A percentile compares a stretch with the other conserved stretches of the same genome.
Evolutionary conservation across 73 alveolate genomes (phyloP).

Genomic region (Symbiodinium pilosum): DNA sequence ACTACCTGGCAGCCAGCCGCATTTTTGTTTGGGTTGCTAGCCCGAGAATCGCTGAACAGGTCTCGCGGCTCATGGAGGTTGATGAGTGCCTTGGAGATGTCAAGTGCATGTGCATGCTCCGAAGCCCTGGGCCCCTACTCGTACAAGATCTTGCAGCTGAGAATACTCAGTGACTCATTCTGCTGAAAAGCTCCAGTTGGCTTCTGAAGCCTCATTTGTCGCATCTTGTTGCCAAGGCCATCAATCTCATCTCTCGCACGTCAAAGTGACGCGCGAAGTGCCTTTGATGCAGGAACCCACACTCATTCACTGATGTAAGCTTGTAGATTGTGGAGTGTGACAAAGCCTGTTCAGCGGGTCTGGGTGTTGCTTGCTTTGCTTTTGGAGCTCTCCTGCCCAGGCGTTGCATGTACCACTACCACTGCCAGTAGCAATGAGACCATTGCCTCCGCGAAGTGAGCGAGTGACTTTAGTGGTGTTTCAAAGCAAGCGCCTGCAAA

Average conservation of each 20-base stretch:
- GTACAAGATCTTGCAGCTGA: background rate
- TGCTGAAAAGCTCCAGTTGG: background rate
- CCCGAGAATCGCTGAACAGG: too few relatives aligned
- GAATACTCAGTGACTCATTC: too few relatives aligned
- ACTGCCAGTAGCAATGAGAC: slow-evolving; percentile 5
- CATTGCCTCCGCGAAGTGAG: background rate
- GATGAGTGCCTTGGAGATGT: background rate
- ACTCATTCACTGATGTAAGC: background rate
- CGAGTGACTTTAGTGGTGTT: background rate
- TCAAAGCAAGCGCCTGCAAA: background rate
- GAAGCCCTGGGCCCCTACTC: background rate
- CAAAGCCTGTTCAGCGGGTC: background rate
- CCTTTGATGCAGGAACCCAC: background rate
- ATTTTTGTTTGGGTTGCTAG: too few relatives aligned
- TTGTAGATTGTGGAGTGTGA: too few relatives aligned
- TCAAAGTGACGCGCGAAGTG: background rate
- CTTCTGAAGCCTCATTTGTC: background rate
- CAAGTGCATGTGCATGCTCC: background rate
- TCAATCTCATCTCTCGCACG: background rate
- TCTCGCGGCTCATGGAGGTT: background rate
- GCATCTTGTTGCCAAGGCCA: background rate
- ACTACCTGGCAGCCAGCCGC: background rate
- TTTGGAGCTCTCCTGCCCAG: background rate
- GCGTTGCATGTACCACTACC: background rate
- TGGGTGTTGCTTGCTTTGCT: background rate